Base-by-base conservation (phyloP, 805 yeast genomes). In the Blastobotrys attinorum region DNA sequence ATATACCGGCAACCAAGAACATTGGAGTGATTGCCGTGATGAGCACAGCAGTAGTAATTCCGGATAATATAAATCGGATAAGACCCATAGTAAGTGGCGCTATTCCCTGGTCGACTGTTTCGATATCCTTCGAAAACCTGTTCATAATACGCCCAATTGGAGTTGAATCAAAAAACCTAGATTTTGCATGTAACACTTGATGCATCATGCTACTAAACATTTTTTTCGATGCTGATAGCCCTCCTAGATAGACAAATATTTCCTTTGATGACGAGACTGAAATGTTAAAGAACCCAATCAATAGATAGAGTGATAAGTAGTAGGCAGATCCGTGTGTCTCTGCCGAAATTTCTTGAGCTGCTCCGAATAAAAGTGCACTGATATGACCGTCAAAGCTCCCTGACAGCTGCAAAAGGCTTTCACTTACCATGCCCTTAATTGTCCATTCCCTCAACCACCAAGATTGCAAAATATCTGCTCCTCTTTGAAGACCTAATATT, bases 101-200 rank as follows among this genome's bases (percentile, higher is more conserved):
- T 51, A 90, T 69, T 53, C 90, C 97, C 67, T 92, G 97, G 65
- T 90, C 98, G 47, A 90, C 77, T 8, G 92, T 78, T 63, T 90
- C 97, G 52, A 92, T 79, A 68, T 90, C 98, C 63, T 87, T 89
- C 5, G 97, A 87, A 59, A 92, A 90, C 60, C 98, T 75, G 65
- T 90, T 92, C 90, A 92, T 86, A 44, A 90, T 85, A 63, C 98
- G 81, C 23, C 98, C 98, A 54, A 84, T 75, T 8, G 98, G 98
- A 4, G 97, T 90, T 15, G 94, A 75, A 60, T 92, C 98, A 63
- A 89, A 92, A 65, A 92, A 92, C 57, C 97, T 75, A 51, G 87
- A 69, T 51, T 73, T 82, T 2, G 97, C 94, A 47, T 82, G 75
- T 59, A 89, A 62, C 31, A 88, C 80, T 13, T 73, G 73, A 17